phyloP scores from a whole-genome alignment of 257 asterid species.

The Solanum lignicaule region DNA sequence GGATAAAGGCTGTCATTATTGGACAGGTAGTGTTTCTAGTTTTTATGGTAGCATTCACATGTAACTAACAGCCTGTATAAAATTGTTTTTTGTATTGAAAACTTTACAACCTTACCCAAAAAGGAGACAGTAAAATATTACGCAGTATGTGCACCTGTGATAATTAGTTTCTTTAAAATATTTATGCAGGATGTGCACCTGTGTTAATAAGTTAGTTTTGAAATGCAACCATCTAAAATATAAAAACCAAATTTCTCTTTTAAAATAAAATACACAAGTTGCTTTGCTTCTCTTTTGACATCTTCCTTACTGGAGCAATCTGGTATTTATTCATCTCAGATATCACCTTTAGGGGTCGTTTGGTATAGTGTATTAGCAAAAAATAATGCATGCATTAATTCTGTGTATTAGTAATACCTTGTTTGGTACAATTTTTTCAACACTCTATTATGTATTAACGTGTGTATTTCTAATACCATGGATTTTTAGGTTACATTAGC shows the following conservation, averaged over 20 bases:
- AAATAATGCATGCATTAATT: background rate
- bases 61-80: background rate
- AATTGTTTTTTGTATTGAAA: background rate
- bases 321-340: background rate
- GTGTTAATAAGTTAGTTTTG: background rate
- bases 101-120: background rate
- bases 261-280: background rate
- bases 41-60: background rate
- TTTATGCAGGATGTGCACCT: background rate
- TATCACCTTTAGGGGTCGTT: background rate
- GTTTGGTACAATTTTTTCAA: background rate
- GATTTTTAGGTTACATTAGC: background rate
- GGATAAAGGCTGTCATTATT: conserved; percentile 75
- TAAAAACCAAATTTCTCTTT: background rate
- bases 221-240: background rate
- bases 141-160: background rate
- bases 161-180: background rate
- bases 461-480: background rate
- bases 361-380: background rate
- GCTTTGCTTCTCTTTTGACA: background rate
- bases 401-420: background rate
- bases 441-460: background rate
- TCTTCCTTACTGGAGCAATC: background rate
- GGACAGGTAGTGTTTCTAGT: conserved; percentile 56
- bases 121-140: background rate